Base-by-base conservation (phyloP, 2,329 filamentous ascomycete species). In the Fonsecaea pedrosoi region DNA sequence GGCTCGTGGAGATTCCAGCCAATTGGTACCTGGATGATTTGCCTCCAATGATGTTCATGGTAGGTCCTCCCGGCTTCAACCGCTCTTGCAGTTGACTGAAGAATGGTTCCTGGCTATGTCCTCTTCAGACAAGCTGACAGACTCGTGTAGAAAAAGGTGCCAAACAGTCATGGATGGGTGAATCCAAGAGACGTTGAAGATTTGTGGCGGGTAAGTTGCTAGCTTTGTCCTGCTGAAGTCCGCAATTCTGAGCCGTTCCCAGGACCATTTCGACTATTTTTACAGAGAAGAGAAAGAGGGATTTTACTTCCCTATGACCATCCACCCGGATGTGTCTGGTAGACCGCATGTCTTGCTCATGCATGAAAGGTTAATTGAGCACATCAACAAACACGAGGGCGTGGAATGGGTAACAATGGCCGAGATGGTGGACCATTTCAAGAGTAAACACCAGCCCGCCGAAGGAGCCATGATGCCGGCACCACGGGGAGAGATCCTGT, bases 251-350 rank as follows among this genome's bases (percentile, higher is more conserved):
- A 62, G 35, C 32, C 18, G 35, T 45, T 18, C 2, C 25, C 35
- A 65, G 77, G 85, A 87, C 69, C 82, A 85, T 64, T 87, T 88
- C 68, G 82, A 86, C 71, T 89, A 92, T 77, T 92, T 90, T 73
- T 92, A 92, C 75, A 82, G 89, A 30, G 89, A 92, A 76, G 89
- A 92, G 69, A 89, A 92, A 71, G 88, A 50, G 45, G 45, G 18
- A 10, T 50, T 50, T 25, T 50, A 50, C 12, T 92, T 92, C 72
- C 90, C 90, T 0, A 90, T 92, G 76, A 92, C 90, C 0, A 89
- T 92, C 42, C 90, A 92, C 76, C 90, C 90, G 0, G 90, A 92
- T 73, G 88, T 90, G 0, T 88, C 85, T 1, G 90, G 90, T 0
- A 82, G 89, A 25, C 90, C 90, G 1, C 90, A 92, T 77, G 90